Conservation (phyloP, 371 early-diverging fungal species). For the Choanephora cucurbitarum region DNA sequence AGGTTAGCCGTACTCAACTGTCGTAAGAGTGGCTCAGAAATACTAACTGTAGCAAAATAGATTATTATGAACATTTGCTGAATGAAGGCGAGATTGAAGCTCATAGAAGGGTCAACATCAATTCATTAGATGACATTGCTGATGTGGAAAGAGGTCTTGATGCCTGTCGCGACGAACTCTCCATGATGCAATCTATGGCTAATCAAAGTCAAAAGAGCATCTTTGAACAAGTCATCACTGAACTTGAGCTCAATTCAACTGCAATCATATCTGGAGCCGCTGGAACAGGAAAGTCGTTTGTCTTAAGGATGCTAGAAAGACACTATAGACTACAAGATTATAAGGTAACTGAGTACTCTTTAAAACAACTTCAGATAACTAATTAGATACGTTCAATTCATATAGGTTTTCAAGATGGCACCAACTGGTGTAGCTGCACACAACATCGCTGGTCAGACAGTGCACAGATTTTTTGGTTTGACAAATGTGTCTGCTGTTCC, state of each 20-base stretch:
- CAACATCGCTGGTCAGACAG: background rate
- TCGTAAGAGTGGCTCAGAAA: background rate
- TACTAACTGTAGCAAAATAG: background rate
- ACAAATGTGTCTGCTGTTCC: background rate
- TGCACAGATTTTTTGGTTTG: background rate
- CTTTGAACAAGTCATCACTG: background rate
- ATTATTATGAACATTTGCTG: background rate
- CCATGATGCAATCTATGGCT: background rate
- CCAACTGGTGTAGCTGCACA: conserved; percentile 1
- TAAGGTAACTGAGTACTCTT: background rate
- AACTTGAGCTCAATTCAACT: background rate
- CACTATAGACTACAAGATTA: background rate
- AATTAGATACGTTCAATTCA: too few species aligned
- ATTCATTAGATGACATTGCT: background rate
- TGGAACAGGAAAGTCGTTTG: background rate
- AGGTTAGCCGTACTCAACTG: background rate
- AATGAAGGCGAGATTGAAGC: background rate
- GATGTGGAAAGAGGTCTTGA: background rate
- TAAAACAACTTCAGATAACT: too few species aligned
- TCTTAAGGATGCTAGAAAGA: background rate
- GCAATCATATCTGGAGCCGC: background rate
- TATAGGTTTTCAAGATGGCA: background rate
- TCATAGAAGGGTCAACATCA: background rate
- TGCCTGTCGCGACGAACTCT: background rate
- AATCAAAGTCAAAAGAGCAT: background rate